These are phyloP conservation scores for Suillus paluster DNA, from an alignment of 768 basidiomycete genomes.

Conservation along the genomic window DNA sequence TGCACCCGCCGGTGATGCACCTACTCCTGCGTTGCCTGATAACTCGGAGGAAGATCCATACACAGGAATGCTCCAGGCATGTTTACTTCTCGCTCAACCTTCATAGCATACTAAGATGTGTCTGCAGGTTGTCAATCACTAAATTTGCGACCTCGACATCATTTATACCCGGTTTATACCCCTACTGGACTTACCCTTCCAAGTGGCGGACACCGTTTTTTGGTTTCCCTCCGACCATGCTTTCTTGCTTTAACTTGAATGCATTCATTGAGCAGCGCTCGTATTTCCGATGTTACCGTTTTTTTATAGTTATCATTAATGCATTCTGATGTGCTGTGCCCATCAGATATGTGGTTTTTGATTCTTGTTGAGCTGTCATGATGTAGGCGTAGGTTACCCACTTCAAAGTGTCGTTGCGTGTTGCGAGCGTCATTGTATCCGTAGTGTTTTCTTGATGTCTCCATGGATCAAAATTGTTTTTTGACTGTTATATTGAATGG, in stretches of 20 bases:
- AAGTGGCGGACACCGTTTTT: not conserved
- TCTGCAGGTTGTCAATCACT: slow-evolving; percentile 3
- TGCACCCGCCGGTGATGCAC: not conserved
- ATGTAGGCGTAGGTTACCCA: slow-evolving; percentile 6
- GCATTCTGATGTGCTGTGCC: slow-evolving; percentile 22
- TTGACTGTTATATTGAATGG: not conserved
- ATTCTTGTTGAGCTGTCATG: slow-evolving; percentile 1
- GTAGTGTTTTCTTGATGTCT: slow-evolving; percentile 11
- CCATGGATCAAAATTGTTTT: slow-evolving; percentile 5
- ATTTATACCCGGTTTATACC: not conserved
- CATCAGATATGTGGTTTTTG: slow-evolving; percentile 15
- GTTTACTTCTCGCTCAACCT: not conserved
- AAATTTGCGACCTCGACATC: slow-evolving; percentile 1
- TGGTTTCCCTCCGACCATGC: slow-evolving; percentile 2
- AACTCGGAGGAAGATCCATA: slow-evolving; percentile 8
- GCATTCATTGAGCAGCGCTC: slow-evolving; percentile 19
- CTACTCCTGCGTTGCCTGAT: slow-evolving; percentile 9
- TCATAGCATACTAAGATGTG: not conserved
- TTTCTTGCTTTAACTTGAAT: slow-evolving; percentile 15
- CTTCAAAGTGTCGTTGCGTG: not conserved
- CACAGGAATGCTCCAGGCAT: slow-evolving; percentile 15
- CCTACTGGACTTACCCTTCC: not conserved
- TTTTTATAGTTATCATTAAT: slow-evolving; percentile 4
- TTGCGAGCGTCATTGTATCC: slow-evolving; percentile 17
- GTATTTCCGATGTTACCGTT: slow-evolving; percentile 8